Evolutionary conservation across 1,284 basidiomycete genomes (phyloP).

Genomic region (Malassezia globosa): DNA sequence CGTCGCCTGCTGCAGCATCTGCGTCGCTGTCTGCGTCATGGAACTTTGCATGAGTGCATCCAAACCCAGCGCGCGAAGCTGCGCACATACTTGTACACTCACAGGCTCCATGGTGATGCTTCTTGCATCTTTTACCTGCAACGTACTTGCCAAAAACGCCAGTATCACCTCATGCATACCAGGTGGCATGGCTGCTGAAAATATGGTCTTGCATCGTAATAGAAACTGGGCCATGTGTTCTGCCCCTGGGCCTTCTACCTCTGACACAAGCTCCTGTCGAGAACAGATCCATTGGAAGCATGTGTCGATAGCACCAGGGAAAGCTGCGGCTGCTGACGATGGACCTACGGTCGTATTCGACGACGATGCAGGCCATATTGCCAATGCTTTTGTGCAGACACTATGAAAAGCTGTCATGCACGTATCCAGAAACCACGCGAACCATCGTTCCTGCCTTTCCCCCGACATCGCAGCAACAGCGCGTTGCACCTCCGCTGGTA

Average conservation of each 20-base stretch:
- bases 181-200: constrained; percentile 2
- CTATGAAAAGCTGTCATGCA: background rate
- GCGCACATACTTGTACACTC: constrained; percentile 9
- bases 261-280: constrained; percentile 4
- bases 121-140: background rate
- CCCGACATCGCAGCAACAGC: background rate
- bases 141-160: background rate
- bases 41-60: constrained; percentile 11
- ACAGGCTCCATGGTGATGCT: background rate
- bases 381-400: background rate
- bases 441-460: background rate
- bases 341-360: too few species aligned
- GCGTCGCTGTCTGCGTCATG: constrained; percentile 4
- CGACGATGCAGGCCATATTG: too few species aligned
- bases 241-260: background rate
- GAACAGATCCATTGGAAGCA: constrained; percentile 6
- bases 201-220: constrained; percentile 3
- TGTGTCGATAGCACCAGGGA: constrained; percentile 1
- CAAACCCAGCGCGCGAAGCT: constrained; percentile 13
- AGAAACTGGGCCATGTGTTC: background rate
- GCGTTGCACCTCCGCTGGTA: background rate
- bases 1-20: constrained; percentile 5
- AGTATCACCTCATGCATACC: constrained; percentile 3
- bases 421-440: constrained; percentile 9
- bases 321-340: background rate